These are phyloP conservation scores for Exobasidium rhododendri DNA, from an alignment of 1,284 basidiomycete species.

Conservation along the genomic window DNA sequence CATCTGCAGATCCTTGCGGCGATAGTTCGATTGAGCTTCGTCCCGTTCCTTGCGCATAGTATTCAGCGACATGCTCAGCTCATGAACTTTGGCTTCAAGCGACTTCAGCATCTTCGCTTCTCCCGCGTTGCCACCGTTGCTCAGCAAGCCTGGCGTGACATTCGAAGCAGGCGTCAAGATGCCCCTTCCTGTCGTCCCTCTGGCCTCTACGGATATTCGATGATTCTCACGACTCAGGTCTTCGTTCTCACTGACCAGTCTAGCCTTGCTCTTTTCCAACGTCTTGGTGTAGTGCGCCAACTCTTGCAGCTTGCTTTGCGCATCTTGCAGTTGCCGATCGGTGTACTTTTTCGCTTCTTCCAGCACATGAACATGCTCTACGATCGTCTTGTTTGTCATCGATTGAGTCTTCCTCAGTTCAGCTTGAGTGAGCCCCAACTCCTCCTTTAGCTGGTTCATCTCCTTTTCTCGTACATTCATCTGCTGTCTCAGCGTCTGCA, in stretches of 20 bases:
- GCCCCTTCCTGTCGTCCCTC: neutral
- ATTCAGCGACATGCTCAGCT: slow-evolving; percentile 41
- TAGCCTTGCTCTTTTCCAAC: slow-evolving; percentile 73
- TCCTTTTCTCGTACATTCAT: slow-evolving; percentile 74
- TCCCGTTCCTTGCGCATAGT: slow-evolving; percentile 47
- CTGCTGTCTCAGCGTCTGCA: slow-evolving; percentile 65
- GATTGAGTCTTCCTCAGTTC: slow-evolving; percentile 61
- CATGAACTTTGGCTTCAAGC: slow-evolving; percentile 65
- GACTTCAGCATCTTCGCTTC: slow-evolving; percentile 44
- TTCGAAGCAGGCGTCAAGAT: slow-evolving; percentile 22
- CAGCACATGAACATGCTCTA: slow-evolving; percentile 95
- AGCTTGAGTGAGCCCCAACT: slow-evolving; percentile 65
- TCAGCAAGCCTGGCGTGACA: slow-evolving; percentile 5
- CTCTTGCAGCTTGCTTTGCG: slow-evolving; percentile 71
- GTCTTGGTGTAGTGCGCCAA: slow-evolving; percentile 74
- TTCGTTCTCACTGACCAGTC: slow-evolving; percentile 77
- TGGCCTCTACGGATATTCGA: slow-evolving; percentile 50
- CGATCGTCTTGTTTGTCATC: slow-evolving; percentile 92
- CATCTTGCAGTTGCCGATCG: slow-evolving; percentile 81
- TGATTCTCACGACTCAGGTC: slow-evolving; percentile 75
- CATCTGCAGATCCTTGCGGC: slow-evolving; percentile 65
- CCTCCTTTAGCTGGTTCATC: slow-evolving; percentile 72
- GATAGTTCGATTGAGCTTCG: slow-evolving; percentile 61
- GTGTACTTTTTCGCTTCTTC: slow-evolving; percentile 96
- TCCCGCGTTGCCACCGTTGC: neutral